Conservation (phyloP, 23 red algal genomes). For the Chondrus crispus region DNA sequence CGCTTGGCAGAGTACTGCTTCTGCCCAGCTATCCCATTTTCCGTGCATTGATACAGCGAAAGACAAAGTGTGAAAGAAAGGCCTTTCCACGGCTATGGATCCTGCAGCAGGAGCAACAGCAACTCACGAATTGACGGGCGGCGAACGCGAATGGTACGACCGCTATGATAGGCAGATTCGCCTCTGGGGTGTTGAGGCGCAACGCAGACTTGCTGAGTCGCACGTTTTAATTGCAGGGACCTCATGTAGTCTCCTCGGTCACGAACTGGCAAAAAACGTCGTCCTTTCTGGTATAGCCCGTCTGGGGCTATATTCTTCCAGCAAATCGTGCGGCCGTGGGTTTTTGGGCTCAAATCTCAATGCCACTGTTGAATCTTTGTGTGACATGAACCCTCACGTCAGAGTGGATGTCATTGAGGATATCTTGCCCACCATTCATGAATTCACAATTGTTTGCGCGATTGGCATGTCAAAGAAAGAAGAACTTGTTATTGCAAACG, state of each 20-base stretch:
- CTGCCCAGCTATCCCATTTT: too few species aligned
- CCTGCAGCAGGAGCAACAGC: not conserved
- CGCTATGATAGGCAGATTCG: conserved; percentile 89
- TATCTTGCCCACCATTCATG: not conserved
- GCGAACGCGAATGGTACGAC: conserved; percentile 54
- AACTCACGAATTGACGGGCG: conserved; percentile 42
- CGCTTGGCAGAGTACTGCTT: too few species aligned
- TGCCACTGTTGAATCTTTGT: conserved; percentile 12
- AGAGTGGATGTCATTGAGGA: conserved; percentile 16
- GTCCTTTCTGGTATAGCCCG: conserved; percentile 61
- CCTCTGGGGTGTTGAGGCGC: conserved; percentile 76
- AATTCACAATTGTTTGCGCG: conserved; percentile 41
- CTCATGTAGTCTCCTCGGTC: conserved; percentile 8
- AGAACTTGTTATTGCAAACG: conserved; percentile 28
- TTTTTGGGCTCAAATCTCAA: conserved; percentile 43
- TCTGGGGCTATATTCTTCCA: not conserved
- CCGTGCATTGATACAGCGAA: too few species aligned
- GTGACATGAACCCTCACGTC: conserved; percentile 68
- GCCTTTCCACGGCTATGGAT: too few species aligned
- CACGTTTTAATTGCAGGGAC: conserved; percentile 47
- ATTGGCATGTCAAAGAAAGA: conserved; percentile 4
- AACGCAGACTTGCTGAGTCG: conserved; percentile 51
- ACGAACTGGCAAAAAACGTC: conserved; percentile 78
- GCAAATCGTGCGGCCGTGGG: not conserved
- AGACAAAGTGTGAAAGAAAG: too few species aligned